Evolutionary conservation across 2,329 filamentous ascomycete genomes (phyloP).

Genomic region (Aureobasidium sp.): DNA sequence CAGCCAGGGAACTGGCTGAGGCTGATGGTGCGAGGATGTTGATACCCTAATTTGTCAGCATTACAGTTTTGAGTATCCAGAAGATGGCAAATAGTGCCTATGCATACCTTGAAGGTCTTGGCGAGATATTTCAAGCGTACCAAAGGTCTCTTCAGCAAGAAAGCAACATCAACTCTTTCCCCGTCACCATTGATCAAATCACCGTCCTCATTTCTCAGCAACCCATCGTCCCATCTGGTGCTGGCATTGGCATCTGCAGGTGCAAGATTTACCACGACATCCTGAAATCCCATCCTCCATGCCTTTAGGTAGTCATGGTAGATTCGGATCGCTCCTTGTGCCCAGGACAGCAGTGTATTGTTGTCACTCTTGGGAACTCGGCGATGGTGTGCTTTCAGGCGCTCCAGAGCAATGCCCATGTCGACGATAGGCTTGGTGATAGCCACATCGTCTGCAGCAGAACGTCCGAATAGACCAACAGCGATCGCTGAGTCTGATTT

Average conservation of each 20-base stretch:
- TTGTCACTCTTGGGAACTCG: slow-evolving; percentile 69
- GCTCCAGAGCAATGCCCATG: slow-evolving; percentile 87
- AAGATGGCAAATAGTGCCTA: neutral
- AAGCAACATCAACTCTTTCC: slow-evolving; percentile 88
- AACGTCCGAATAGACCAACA: slow-evolving; percentile 59
- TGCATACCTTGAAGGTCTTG: slow-evolving; percentile 66
- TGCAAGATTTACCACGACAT: slow-evolving; percentile 87
- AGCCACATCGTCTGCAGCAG: slow-evolving; percentile 50
- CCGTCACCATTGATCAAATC: slow-evolving; percentile 65
- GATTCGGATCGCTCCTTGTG: slow-evolving; percentile 65
- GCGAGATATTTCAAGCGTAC: slow-evolving; percentile 81
- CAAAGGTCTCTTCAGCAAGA: slow-evolving; percentile 80
- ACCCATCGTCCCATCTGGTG: slow-evolving; percentile 42
- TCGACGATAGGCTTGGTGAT: slow-evolving; percentile 82
- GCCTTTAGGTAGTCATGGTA: slow-evolving; percentile 81
- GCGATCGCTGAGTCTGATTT: slow-evolving; percentile 51
- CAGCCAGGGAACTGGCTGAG: slow-evolving; percentile 52
- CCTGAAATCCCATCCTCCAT: slow-evolving; percentile 91
- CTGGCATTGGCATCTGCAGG: slow-evolving; percentile 54
- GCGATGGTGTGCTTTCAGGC: slow-evolving; percentile 71
- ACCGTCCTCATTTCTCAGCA: slow-evolving; percentile 52
- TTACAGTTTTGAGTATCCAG: neutral
- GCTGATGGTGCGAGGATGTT: slow-evolving; percentile 49
- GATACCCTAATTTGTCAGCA: slow-evolving; percentile 45
- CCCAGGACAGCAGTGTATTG: slow-evolving; percentile 70